Evolutionary conservation across 2,329 filamentous ascomycete species (phyloP), one percentile per base, ranked within the genome.

Genomic region (Trichoderma sp.): DNA sequence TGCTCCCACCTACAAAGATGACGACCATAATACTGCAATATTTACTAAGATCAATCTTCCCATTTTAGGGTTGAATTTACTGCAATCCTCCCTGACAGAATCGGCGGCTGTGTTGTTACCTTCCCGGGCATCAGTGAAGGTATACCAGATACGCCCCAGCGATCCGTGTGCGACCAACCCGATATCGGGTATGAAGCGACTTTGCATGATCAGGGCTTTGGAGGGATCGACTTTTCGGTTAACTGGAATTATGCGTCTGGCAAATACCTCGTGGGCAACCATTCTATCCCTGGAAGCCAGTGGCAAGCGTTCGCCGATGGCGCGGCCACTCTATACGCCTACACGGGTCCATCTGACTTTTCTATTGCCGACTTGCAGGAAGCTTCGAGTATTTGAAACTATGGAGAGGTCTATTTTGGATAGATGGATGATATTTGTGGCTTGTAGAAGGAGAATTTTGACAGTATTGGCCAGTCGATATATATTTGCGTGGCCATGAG

Each of bases 381-480:
- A 24, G n/a, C 5, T 24, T 56, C 21, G n/a, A 56, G 50, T 56
- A 56, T 24, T 24, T 56, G 1, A 53, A 14, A 6, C 9, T 5
- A 14, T 4, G 9, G n/a, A 12, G 9, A 14, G 11, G 7, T 4
- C 6, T 9, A 21, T 21, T 0, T 53, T 12, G 4, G 45, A 4
- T 21, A 6, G 4, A 6, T 21, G 5, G n/a, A 24, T 24, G 5
- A 5, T 14, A 14, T 56, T 56, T 56, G 45, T 56, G 11, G 6
- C 1, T 53, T 6, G 2, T 6, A 2, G 9, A 12, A 21, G n/a
- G 0, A 5, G 9, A 53, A 6, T 12, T 12, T 2, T 3, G 21
- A 53, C 18, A 50, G 18, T 11, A 50, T 16, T 50, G 1, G 8
- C 18, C 3, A 50, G 41, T 4, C 41, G 3, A 4, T n/a, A 21